phyloP scores from a whole-genome alignment of 352 stramenopile species.

The Bremia lactucae region DNA sequence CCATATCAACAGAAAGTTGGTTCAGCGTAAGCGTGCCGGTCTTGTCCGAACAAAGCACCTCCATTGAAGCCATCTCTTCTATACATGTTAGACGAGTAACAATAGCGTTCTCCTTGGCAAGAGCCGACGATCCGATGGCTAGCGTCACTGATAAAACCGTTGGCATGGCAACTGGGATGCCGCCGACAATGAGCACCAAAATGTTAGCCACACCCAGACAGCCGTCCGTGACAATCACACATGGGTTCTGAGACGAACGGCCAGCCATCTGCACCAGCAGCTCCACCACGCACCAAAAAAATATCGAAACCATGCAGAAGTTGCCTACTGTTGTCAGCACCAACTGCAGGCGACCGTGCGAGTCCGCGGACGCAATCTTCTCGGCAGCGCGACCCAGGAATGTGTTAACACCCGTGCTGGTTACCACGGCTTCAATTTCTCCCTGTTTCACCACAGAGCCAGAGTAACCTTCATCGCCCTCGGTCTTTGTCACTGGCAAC shows the following conservation, averaged over 20 bases:
- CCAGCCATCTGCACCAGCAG: slow-evolving; percentile 77
- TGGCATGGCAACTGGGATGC: slow-evolving; percentile 90
- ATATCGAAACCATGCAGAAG: slow-evolving; percentile 81
- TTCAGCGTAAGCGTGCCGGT: slow-evolving; percentile 93
- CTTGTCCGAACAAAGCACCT: slow-evolving; percentile 92
- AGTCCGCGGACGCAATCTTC: slow-evolving; percentile 68
- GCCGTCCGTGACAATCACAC: slow-evolving; percentile 68
- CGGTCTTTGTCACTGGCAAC: slow-evolving; percentile 83
- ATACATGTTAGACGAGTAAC: slow-evolving; percentile 88
- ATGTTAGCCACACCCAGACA: slow-evolving; percentile 64
- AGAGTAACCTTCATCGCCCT: slow-evolving; percentile 75
- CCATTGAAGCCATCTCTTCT: slow-evolving; percentile 88
- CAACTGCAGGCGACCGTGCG: slow-evolving; percentile 80
- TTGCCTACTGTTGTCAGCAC: slow-evolving; percentile 90
- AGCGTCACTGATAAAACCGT: slow-evolving; percentile 88
- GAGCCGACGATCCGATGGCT: slow-evolving; percentile 82
- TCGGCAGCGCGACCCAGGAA: slow-evolving; percentile 85
- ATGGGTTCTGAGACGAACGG: slow-evolving; percentile 62
- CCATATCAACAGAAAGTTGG: slow-evolving; percentile 89
- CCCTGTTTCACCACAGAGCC: slow-evolving; percentile 80
- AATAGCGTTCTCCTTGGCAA: slow-evolving; percentile 88
- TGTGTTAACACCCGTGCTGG: slow-evolving; percentile 81
- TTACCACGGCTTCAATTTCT: slow-evolving; percentile 87
- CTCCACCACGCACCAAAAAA: slow-evolving; percentile 79
- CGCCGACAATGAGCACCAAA: slow-evolving; percentile 85